Evolutionary conservation across 495 filamentous ascomycete genomes (phyloP).

Genomic region (Hypoxylon subgilvum): DNA sequence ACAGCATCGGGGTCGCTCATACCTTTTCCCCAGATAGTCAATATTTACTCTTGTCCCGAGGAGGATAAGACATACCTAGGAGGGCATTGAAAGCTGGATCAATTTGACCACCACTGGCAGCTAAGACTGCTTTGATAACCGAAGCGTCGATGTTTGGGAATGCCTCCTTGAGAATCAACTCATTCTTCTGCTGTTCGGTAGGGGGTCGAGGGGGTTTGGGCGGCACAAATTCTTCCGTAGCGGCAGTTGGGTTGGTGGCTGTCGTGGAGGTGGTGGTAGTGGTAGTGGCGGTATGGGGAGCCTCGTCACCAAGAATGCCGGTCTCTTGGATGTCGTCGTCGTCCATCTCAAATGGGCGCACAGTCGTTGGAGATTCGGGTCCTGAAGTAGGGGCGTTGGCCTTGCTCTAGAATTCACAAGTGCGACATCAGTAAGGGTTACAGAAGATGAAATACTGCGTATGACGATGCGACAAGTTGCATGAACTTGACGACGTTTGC

Average conservation of each 20-base stretch:
- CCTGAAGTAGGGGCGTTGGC: slow-evolving; percentile 43
- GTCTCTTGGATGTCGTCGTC: slow-evolving; percentile 79
- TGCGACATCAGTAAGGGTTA: slow-evolving; percentile 7
- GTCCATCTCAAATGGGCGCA: slow-evolving; percentile 81
- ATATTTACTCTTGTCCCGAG: not conserved
- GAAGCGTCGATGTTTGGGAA: slow-evolving; percentile 82
- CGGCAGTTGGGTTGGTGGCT: slow-evolving; percentile 40
- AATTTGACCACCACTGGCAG: slow-evolving; percentile 82
- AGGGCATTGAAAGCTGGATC: slow-evolving; percentile 97
- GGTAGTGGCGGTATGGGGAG: slow-evolving; percentile 49
- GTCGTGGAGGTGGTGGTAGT: slow-evolving; percentile 48
- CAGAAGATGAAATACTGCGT: not conserved
- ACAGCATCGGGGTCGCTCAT: slow-evolving; percentile 92
- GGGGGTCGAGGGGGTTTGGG: slow-evolving; percentile 88
- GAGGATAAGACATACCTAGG: slow-evolving; percentile 62
- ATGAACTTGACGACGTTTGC: slow-evolving; percentile 20
- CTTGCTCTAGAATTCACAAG: slow-evolving; percentile 33
- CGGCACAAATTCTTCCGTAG: slow-evolving; percentile 63
- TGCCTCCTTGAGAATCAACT: slow-evolving; percentile 88
- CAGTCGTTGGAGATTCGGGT: slow-evolving; percentile 85
- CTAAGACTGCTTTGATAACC: slow-evolving; percentile 87
- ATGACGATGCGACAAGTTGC: not conserved
- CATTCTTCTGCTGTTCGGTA: slow-evolving; percentile 79
- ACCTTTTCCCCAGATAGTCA: slow-evolving; percentile 56
- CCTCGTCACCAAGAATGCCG: slow-evolving; percentile 51